Evolutionary conservation across 1,139 yeast genomes (phyloP).

Genomic region (Protomyces lactucae-debilis): DNA sequence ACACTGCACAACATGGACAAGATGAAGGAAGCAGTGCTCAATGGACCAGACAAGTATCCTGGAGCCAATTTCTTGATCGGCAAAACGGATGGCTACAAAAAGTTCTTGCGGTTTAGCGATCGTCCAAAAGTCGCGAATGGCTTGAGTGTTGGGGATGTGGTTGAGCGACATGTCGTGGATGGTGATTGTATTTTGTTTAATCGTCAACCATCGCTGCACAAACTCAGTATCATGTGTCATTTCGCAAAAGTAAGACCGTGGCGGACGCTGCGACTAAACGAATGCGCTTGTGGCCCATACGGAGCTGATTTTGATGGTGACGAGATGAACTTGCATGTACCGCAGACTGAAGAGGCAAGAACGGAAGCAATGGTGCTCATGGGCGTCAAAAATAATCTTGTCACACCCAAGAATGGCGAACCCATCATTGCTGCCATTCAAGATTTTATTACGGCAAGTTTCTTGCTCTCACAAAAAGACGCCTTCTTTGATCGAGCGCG

Average conservation of each 20-base stretch:
- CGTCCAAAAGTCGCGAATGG: conserved; percentile 69
- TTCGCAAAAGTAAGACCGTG: conserved; percentile 95
- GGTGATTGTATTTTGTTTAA: conserved; percentile 94
- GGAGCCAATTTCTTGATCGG: conserved; percentile 92
- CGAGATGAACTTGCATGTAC: conserved; percentile 98
- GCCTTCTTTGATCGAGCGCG: conserved; percentile 85
- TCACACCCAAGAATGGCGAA: conserved; percentile 97
- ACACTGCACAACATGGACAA: conserved; percentile 80
- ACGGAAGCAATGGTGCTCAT: conserved; percentile 95
- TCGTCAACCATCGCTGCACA: conserved; percentile 95
- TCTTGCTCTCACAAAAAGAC: conserved; percentile 85
- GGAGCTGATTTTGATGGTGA: conserved; percentile 99
- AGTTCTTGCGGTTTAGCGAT: conserved; percentile 87
- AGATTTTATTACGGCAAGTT: conserved; percentile 97
- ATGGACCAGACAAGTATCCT: conserved; percentile 87
- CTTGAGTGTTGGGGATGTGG: conserved; percentile 81
- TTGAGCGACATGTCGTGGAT: conserved; percentile 96
- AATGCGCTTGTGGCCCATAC: conserved; percentile 98
- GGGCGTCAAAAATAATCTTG: conserved; percentile 94
- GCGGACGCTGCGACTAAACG: conserved; percentile 95
- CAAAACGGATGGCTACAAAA: conserved; percentile 75
- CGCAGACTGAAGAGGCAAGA: conserved; percentile 98
- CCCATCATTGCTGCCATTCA: conserved; percentile 99
- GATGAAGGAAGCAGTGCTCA: conserved; percentile 63
- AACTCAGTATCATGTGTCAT: conserved; percentile 89